These are phyloP conservation scores for Blastocystis sp. DNA, from an alignment of 352 stramenopile genomes.

Conservation along the genomic window DNA sequence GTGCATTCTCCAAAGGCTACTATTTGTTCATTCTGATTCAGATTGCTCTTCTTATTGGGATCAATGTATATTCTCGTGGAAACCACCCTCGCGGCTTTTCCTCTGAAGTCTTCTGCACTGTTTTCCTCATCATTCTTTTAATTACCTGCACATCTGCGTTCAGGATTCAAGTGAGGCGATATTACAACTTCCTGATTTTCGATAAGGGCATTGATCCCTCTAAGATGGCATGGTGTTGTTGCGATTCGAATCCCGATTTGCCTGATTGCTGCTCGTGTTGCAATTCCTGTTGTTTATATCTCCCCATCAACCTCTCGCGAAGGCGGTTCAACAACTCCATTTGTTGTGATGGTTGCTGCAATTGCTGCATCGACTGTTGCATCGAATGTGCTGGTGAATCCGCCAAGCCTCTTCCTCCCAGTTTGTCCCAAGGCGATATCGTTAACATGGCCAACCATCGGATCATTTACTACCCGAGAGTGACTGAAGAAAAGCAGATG, in stretches of 20 bases:
- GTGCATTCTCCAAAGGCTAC: neutral
- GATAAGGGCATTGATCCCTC: neutral
- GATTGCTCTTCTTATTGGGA: too few relatives aligned
- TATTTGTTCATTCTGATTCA: neutral
- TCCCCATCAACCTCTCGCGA: neutral
- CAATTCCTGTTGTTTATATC: neutral
- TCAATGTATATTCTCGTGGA: too few relatives aligned
- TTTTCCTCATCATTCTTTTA: neutral
- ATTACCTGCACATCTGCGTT: neutral
- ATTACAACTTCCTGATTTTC: neutral
- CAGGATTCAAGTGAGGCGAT: neutral
- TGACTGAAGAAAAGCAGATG: too few relatives aligned
- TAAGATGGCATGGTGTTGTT: neutral
- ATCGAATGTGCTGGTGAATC: neutral
- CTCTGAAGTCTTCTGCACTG: neutral
- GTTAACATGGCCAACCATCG: neutral
- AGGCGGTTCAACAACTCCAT: neutral
- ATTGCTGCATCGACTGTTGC: slow-evolving; percentile 9
- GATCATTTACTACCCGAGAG: too few relatives aligned
- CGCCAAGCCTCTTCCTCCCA: neutral
- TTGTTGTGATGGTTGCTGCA: slow-evolving; percentile 1
- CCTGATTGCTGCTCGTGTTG: neutral
- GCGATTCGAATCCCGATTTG: neutral
- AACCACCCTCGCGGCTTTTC: neutral
- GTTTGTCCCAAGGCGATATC: neutral